Percentiles rank a stretch among this genome's conserved stretches.
Conservation (phyloP, 140 eudicot genomes). For the Cichorium intybus region DNA sequence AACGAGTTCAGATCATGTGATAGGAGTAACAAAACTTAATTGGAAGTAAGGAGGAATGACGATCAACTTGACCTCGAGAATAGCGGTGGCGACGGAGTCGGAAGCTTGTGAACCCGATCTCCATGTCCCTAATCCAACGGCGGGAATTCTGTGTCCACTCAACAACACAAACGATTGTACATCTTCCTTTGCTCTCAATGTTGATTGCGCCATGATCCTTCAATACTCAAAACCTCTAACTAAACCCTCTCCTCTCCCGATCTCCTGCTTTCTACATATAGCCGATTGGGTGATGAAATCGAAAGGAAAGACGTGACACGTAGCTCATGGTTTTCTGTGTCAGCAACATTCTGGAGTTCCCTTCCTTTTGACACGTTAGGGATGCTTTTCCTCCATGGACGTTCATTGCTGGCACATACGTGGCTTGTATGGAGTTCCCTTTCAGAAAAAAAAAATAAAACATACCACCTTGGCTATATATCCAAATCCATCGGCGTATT, state of each 20-base stretch:
- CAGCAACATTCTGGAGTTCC: constrained; percentile 1
- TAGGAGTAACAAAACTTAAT: background rate
- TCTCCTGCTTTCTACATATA: background rate
- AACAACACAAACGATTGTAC: constrained; percentile 34
- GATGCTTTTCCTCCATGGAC: background rate
- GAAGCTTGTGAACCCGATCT: constrained; percentile 39
- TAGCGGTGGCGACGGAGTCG: constrained; percentile 47
- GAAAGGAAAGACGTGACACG: background rate
- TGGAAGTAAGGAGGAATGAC: background rate
- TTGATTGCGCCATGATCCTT: constrained; percentile 42
- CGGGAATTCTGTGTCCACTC: constrained; percentile 62
- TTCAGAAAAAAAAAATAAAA: background rate
- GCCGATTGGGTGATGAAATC: background rate
- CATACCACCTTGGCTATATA: background rate
- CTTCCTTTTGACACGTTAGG: constrained; percentile 6
- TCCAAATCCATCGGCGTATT: background rate
- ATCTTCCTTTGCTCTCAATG: constrained; percentile 28
- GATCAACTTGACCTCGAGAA: constrained; percentile 39
- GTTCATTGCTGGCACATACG: constrained; percentile 22
- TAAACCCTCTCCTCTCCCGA: background rate
- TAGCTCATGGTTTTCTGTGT: constrained; percentile 6
- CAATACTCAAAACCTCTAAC: background rate
- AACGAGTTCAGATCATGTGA: background rate
- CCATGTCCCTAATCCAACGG: constrained; percentile 77
- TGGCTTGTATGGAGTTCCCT: background rate